Conservation (phyloP, 768 basidiomycete species). For the Clitopilus hobsonii region DNA sequence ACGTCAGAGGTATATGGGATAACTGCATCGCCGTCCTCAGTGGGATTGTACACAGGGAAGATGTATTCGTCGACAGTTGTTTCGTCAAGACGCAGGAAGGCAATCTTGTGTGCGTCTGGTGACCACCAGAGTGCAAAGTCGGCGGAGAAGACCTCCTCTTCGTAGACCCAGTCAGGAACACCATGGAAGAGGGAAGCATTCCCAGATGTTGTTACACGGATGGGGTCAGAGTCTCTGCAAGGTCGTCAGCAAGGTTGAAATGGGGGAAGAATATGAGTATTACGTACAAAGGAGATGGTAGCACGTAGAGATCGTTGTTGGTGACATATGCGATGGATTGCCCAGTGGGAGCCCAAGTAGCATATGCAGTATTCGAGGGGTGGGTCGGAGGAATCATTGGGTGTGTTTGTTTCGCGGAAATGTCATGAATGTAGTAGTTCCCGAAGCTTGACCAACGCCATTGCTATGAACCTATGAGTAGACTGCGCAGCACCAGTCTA, state of each 20-base stretch:
- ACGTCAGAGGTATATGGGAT: slow-evolving; percentile 78
- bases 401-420: slow-evolving; percentile 62
- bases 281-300: slow-evolving; percentile 63
- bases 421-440: slow-evolving; percentile 89
- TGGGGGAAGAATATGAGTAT: slow-evolving; percentile 3
- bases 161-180: slow-evolving; percentile 97
- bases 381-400: slow-evolving; percentile 64
- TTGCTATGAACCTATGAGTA: slow-evolving; percentile 47
- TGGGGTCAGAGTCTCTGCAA: slow-evolving; percentile 36
- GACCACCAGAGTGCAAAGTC: slow-evolving; percentile 90
- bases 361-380: slow-evolving; percentile 74
- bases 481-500: too few relatives aligned
- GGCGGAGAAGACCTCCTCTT: slow-evolving; percentile 79
- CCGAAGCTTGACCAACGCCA: slow-evolving; percentile 91
- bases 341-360: slow-evolving; percentile 83
- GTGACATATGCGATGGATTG: slow-evolving; percentile 84
- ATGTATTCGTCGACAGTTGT: slow-evolving; percentile 80
- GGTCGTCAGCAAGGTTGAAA: background rate
- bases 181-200: slow-evolving; percentile 87
- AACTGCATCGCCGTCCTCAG: slow-evolving; percentile 59
- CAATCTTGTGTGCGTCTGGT: slow-evolving; percentile 68
- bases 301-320: slow-evolving; percentile 85
- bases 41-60: slow-evolving; percentile 91
- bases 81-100: slow-evolving; percentile 88
- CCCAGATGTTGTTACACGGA: slow-evolving; percentile 79